Evolutionary conservation across 2,329 filamentous ascomycete genomes (phyloP).

Genomic region (Alternaria dauci): DNA sequence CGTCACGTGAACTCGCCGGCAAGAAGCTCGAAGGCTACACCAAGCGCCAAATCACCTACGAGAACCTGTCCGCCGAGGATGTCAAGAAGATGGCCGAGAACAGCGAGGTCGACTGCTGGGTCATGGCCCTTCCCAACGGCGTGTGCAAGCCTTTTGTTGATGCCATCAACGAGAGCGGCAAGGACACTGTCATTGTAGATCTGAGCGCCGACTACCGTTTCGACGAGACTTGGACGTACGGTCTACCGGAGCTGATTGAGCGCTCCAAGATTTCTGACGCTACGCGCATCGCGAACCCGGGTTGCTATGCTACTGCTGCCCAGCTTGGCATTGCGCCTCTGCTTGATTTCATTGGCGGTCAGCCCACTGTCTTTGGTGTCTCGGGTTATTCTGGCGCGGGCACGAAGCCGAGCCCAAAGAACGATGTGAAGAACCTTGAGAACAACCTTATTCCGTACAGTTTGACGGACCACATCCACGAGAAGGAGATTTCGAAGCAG

Average conservation of each 20-base stretch:
- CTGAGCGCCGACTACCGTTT: constrained; percentile 98
- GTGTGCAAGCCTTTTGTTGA: constrained; percentile 95
- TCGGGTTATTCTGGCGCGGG: constrained; percentile 95
- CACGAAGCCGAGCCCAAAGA: constrained; percentile 93
- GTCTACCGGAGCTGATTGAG: constrained; percentile 83
- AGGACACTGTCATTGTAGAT: constrained; percentile 82
- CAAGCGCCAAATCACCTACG: constrained; percentile 91
- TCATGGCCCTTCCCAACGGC: constrained; percentile 95
- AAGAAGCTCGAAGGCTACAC: constrained; percentile 88
- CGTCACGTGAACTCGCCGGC: constrained; percentile 88
- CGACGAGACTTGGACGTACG: constrained; percentile 85
- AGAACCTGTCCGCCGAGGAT: constrained; percentile 87
- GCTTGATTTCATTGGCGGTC: constrained; percentile 76
- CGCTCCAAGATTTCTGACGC: constrained; percentile 79
- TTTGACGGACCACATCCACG: constrained; percentile 92
- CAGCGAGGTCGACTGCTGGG: constrained; percentile 91
- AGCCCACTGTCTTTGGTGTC: constrained; percentile 87
- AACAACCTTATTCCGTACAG: constrained; percentile 93
- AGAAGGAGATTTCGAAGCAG: constrained; percentile 85
- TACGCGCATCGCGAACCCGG: constrained; percentile 87
- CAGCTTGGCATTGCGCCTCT: constrained; percentile 89
- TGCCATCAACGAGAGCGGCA: constrained; percentile 76
- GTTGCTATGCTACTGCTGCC: constrained; percentile 93
- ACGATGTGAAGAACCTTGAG: constrained; percentile 81
- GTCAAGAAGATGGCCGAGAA: constrained; percentile 83